A percentile compares a stretch with the other conserved stretches of the same genome.
Evolutionary conservation across 176 grass and related monocot species (phyloP).

Genomic region (Typha latifolia): DNA sequence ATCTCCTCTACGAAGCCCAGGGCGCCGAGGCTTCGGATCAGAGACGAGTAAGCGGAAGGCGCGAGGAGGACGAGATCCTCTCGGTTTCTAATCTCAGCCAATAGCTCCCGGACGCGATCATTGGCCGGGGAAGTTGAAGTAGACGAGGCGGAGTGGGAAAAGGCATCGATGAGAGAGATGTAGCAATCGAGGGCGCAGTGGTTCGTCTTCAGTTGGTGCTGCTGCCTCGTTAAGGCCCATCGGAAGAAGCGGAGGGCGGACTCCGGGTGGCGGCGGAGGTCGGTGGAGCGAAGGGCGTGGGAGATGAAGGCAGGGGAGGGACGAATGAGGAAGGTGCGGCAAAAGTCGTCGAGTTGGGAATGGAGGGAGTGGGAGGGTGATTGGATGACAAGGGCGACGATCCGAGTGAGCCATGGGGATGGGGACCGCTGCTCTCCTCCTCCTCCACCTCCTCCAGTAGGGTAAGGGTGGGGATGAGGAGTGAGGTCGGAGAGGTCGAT

Average conservation of each 20-base stretch:
- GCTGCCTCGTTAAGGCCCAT: slow-evolving; percentile 24
- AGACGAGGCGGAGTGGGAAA: slow-evolving; percentile 24
- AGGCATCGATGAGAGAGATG: slow-evolving; percentile 54
- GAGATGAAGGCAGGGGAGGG: slow-evolving; percentile 66
- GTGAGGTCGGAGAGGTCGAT: slow-evolving; percentile 46
- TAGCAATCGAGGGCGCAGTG: slow-evolving; percentile 45
- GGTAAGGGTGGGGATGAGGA: slow-evolving; percentile 7
- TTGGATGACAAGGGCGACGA: slow-evolving; percentile 57
- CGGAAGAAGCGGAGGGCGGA: slow-evolving; percentile 59
- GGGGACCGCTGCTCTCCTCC: slow-evolving; percentile 12
- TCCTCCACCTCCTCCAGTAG: neutral
- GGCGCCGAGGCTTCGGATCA: slow-evolving; percentile 54
- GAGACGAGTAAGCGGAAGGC: slow-evolving; percentile 33
- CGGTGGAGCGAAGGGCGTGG: slow-evolving; percentile 38
- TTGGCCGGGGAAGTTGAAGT: neutral
- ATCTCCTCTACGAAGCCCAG: slow-evolving; percentile 67
- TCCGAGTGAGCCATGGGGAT: slow-evolving; percentile 64
- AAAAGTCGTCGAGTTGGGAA: slow-evolving; percentile 59
- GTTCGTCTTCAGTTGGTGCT: slow-evolving; percentile 35
- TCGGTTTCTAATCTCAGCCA: slow-evolving; percentile 42
- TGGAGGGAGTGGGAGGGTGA: slow-evolving; percentile 39
- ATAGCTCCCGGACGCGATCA: slow-evolving; percentile 25
- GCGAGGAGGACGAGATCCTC: slow-evolving; percentile 32
- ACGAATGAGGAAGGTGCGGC: slow-evolving; percentile 55
- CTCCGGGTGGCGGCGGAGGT: slow-evolving; percentile 37